These are phyloP conservation scores for Lizonia empirigonia DNA, from an alignment of 2,329 filamentous ascomycete genomes.

Conservation along the genomic window DNA sequence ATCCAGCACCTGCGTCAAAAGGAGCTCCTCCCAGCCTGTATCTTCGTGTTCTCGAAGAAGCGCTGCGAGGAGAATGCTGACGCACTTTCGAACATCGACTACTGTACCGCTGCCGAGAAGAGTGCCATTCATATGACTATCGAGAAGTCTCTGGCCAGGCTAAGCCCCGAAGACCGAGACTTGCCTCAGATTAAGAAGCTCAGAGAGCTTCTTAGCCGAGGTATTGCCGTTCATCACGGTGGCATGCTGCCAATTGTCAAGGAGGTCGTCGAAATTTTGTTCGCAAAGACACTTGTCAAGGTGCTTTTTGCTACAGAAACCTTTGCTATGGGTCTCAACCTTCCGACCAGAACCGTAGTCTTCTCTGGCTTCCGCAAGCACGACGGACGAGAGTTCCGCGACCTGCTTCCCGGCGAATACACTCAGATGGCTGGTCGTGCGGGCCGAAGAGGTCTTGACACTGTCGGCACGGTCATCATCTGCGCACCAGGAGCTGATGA, in stretches of 20 bases:
- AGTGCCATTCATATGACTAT: slow-evolving; percentile 98
- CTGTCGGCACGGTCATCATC: slow-evolving; percentile 92
- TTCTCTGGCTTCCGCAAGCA: slow-evolving; percentile 98
- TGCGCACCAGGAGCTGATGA: slow-evolving; percentile 81
- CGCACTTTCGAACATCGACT: slow-evolving; percentile 92
- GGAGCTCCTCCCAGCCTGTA: slow-evolving; percentile 86
- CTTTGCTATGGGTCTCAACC: slow-evolving; percentile 96
- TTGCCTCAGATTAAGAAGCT: slow-evolving; percentile 92
- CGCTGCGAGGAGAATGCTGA: slow-evolving; percentile 97
- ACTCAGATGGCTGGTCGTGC: slow-evolving; percentile 98
- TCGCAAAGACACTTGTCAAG: slow-evolving; percentile 93
- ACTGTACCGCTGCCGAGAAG: slow-evolving; percentile 91
- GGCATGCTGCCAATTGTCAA: slow-evolving; percentile 95
- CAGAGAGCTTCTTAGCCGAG: slow-evolving; percentile 81
- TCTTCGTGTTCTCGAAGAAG: slow-evolving; percentile 99
- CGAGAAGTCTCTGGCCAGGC: slow-evolving; percentile 87
- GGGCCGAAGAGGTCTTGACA: slow-evolving; percentile 88
- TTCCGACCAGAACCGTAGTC: slow-evolving; percentile 94
- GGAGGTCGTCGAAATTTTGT: slow-evolving; percentile 95
- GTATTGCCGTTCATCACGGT: slow-evolving; percentile 95
- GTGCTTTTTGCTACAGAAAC: slow-evolving; percentile 97
- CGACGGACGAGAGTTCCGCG: slow-evolving; percentile 88
- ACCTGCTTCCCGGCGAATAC: slow-evolving; percentile 92
- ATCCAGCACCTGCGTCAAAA: slow-evolving; percentile 90
- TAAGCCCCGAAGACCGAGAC: slow-evolving; percentile 86